Evolutionary conservation across 345 rosid species (phyloP), one percentile per base, ranked within the genome.

Genomic region (Bretschneidera sinensis): DNA sequence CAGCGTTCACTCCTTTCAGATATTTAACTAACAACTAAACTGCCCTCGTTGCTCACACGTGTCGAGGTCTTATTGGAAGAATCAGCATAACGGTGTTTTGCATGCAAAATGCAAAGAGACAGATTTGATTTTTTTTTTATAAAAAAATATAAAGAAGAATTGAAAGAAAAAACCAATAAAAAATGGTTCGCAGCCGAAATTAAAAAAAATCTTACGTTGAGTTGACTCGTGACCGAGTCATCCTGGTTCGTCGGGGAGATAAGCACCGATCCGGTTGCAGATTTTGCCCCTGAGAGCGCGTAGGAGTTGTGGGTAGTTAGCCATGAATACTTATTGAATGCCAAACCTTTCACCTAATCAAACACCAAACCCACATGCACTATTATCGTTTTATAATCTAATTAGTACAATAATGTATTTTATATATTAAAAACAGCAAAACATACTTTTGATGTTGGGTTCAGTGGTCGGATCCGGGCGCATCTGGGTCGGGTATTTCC

Each of bases 251-350:
- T 74, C 0, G 90, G 85, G n/a, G 97, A 48, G 11, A 85, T 0
- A 9, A 86, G 21, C 23, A 35, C 0, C 0, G 89, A 24, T 24
- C 96, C 97, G 19, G 74, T 69, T 18, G 59, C 59, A 28, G 97
- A 75, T 60, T 51, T 75, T 35, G 74, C 76, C 49, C 81, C 85
- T 34, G 65, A 43, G 34, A 72, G 59, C 13, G 96, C 83, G 58
- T 17, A 94, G 0, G 99, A 86, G 68, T 94, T 94, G 78, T 94
- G 99, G 19, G 96, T 88, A 1, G 98, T 92, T 54, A 92, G 61
- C 97, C 96, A 92, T 10, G 97, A 84, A 49, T 92, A 90, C 25
- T 84, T 74, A 77, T 90, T 92, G 80, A 85, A 89, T 66, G 96
- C 74, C 81, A 90, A 68, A 71, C 85, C 92, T 53, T 83, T 84